Evolutionary conservation across 345 rosid genomes (phyloP).

Genomic region (Streptanthus diversifolius): DNA sequence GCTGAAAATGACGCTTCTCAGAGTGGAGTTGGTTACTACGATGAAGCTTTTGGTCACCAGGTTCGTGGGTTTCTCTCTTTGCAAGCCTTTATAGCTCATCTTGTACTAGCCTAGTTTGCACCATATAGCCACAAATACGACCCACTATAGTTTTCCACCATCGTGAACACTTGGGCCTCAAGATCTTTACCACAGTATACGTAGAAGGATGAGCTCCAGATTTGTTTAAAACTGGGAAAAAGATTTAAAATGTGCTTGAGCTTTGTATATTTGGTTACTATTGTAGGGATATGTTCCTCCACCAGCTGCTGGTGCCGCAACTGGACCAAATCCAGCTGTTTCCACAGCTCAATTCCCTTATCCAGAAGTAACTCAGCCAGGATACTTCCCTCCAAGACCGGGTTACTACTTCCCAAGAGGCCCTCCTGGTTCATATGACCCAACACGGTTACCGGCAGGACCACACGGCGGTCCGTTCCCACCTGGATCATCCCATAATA

Average conservation of each 20-base stretch:
- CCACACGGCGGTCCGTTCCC: constrained; percentile 35
- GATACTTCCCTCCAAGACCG: constrained; percentile 48
- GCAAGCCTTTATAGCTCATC: not conserved
- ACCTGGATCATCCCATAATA: constrained; percentile 44
- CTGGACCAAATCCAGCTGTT: constrained; percentile 34
- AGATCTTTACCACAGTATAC: not conserved
- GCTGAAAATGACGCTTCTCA: constrained; percentile 53
- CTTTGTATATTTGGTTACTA: not conserved
- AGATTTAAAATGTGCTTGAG: not conserved
- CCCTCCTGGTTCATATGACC: constrained; percentile 36
- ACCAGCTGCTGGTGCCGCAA: constrained; percentile 35
- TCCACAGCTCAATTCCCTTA: constrained; percentile 36
- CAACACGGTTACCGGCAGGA: constrained; percentile 38
- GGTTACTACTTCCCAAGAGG: constrained; percentile 43
- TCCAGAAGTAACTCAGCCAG: constrained; percentile 52
- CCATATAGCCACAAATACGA: not conserved
- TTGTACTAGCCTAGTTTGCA: not conserved
- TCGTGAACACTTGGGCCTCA: not conserved
- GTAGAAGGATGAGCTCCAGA: not conserved
- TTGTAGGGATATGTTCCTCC: constrained; percentile 47
- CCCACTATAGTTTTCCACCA: not conserved
- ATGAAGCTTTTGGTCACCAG: constrained; percentile 61
- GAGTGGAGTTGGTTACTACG: constrained; percentile 47
- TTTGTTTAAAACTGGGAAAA: not conserved
- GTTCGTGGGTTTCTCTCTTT: constrained; percentile 39